Evolutionary conservation across 2,329 filamentous ascomycete species (phyloP).

Genomic region (Apiospora hydei): DNA sequence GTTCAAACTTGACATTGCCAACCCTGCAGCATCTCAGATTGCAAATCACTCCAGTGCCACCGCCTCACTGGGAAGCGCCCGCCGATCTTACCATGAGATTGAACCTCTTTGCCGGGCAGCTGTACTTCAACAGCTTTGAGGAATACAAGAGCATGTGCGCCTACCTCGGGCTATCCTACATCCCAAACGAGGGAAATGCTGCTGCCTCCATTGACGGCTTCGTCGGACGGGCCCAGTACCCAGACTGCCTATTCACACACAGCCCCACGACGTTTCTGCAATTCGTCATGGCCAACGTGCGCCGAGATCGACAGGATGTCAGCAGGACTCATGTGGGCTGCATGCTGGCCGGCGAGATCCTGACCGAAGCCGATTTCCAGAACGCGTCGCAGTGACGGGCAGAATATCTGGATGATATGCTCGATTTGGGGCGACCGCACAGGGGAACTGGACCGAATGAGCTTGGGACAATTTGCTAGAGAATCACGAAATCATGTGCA

Average conservation of each 20-base stretch:
- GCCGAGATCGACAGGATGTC: conserved; percentile 27
- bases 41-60: conserved; percentile 29
- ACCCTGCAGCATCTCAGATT: conserved; percentile 33
- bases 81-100: conserved; percentile 49
- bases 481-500: background rate
- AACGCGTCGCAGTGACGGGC: background rate
- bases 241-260: conserved; percentile 38
- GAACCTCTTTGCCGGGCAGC: conserved; percentile 72
- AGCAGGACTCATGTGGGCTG: conserved; percentile 28
- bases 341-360: conserved; percentile 23
- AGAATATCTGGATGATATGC: background rate
- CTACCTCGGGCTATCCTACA: conserved; percentile 50
- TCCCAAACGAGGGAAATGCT: background rate
- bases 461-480: background rate
- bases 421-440: background rate
- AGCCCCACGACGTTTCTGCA: conserved; percentile 28
- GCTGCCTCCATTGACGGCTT: background rate
- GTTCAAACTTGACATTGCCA: conserved; percentile 25
- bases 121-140: conserved; percentile 62
- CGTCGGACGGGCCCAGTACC: background rate
- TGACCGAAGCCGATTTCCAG: conserved; percentile 27
- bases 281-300: conserved; percentile 25
- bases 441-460: background rate
- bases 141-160: conserved; percentile 63
- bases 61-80: conserved; percentile 28